Evolutionary conservation across 768 basidiomycete species (phyloP).

Genomic region (Hygrocybe punicea): DNA sequence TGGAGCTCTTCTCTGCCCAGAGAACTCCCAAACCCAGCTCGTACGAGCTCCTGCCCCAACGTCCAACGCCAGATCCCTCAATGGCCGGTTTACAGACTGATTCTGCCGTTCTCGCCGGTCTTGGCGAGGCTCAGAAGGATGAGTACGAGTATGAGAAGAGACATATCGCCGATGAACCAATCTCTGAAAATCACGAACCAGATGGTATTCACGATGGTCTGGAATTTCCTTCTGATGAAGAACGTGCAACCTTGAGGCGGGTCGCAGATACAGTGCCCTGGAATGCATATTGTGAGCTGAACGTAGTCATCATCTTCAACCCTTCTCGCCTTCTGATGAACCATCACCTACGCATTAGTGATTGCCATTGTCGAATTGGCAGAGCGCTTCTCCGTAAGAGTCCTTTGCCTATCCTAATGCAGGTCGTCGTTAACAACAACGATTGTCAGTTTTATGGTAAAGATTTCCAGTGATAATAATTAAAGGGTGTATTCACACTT

Average conservation of each 20-base stretch:
- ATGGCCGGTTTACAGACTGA: slow-evolving; percentile 15
- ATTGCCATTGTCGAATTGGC: slow-evolving; percentile 67
- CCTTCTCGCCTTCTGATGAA: background rate
- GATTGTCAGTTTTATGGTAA: slow-evolving; percentile 39
- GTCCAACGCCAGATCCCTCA: background rate
- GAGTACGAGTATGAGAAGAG: slow-evolving; percentile 8
- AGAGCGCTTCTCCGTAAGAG: slow-evolving; percentile 66
- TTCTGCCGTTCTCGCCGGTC: slow-evolving; percentile 9
- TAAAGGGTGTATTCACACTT: background rate
- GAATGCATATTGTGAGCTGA: slow-evolving; percentile 48
- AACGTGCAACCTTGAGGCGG: slow-evolving; percentile 53
- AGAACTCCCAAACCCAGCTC: too few relatives aligned
- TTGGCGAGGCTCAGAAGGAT: slow-evolving; percentile 2
- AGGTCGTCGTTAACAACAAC: background rate
- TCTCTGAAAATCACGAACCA: slow-evolving; percentile 9
- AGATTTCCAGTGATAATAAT: too few relatives aligned
- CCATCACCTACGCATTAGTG: slow-evolving; percentile 26
- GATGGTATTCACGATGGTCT: slow-evolving; percentile 48
- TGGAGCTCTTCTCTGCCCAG: too few relatives aligned
- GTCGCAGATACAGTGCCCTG: slow-evolving; percentile 59
- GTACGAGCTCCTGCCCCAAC: background rate
- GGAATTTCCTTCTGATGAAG: slow-evolving; percentile 63
- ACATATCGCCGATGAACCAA: background rate
- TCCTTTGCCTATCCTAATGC: background rate
- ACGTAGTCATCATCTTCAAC: background rate